A percentile compares a stretch with the other conserved stretches of the same genome.
These are phyloP conservation scores for Wolfiporia cocos DNA, from an alignment of 1,284 basidiomycete species.

Conservation along the genomic window DNA sequence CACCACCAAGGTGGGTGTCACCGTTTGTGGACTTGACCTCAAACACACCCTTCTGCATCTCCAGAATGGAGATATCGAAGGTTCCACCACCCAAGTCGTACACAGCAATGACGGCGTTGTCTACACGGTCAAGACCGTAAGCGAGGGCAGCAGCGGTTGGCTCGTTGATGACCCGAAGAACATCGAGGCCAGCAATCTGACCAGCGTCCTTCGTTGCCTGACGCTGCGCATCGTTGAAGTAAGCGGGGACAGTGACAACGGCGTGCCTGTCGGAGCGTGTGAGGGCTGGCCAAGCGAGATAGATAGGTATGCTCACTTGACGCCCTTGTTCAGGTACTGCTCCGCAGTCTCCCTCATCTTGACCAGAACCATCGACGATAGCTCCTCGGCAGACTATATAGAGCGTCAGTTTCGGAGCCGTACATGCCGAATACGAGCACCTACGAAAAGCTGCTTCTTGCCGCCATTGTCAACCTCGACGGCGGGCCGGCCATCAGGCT, in stretches of 20 bases:
- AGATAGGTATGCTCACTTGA: slow-evolving; percentile 85
- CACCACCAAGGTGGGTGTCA: slow-evolving; percentile 98
- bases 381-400: slow-evolving; percentile 69
- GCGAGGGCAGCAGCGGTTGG: slow-evolving; percentile 97
- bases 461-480: slow-evolving; percentile 78
- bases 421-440: slow-evolving; percentile 21
- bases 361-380: slow-evolving; percentile 80
- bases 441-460: slow-evolving; percentile 61
- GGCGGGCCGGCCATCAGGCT: slow-evolving; percentile 65
- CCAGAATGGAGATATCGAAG: slow-evolving; percentile 97
- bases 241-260: slow-evolving; percentile 95
- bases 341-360: slow-evolving; percentile 98
- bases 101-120: slow-evolving; percentile 89
- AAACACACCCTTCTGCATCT: slow-evolving; percentile 99
- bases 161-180: slow-evolving; percentile 98
- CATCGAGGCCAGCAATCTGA: slow-evolving; percentile 94
- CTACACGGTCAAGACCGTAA: slow-evolving; percentile 85
- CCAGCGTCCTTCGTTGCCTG: slow-evolving; percentile 98
- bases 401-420: not conserved
- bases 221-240: slow-evolving; percentile 99
- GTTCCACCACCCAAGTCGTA: slow-evolving; percentile 99
- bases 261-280: slow-evolving; percentile 67
- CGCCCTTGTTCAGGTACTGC: slow-evolving; percentile 86
- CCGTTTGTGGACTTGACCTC: slow-evolving; percentile 99
- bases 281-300: too few relatives aligned